These are phyloP conservation scores for Furcasterigmium furcatum DNA, from an alignment of 2,329 filamentous ascomycete species.

Conservation along the genomic window DNA sequence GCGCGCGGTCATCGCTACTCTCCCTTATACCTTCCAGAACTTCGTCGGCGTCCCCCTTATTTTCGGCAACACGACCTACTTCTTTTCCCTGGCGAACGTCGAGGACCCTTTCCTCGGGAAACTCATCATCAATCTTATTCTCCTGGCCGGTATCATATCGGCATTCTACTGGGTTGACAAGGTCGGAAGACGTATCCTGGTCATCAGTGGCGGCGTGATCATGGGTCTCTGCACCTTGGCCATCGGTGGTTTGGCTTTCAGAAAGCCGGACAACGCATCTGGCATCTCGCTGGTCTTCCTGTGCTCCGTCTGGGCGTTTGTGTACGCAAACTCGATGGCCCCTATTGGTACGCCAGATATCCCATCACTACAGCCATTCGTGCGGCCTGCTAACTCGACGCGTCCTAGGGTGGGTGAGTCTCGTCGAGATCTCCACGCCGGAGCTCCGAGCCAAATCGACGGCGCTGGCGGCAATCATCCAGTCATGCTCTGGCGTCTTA, in stretches of 20 bases:
- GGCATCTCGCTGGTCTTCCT: neutral
- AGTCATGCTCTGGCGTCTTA: neutral
- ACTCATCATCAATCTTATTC: constrained; percentile 9
- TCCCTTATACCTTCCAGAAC: constrained; percentile 10
- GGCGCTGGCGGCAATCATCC: neutral
- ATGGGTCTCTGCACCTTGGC: neutral
- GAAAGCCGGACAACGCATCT: neutral
- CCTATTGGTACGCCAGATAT: neutral
- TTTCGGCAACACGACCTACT: constrained; percentile 18
- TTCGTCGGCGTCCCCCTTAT: constrained; percentile 17
- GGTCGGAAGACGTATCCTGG: constrained; percentile 9
- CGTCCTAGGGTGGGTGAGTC: neutral
- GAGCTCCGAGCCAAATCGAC: neutral
- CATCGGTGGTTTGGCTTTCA: constrained; percentile 1
- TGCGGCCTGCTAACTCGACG: neutral
- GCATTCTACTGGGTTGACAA: constrained; percentile 14
- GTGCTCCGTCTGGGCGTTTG: neutral
- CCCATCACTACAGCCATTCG: neutral
- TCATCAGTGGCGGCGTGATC: neutral
- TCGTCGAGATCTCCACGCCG: neutral
- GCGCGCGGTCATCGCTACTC: neutral
- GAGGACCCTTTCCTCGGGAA: constrained; percentile 17
- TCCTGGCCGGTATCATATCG: constrained; percentile 12
- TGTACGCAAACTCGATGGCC: neutral
- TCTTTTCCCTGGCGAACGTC: constrained; percentile 16